Conservation (phyloP, 2,329 filamentous ascomycete species). For the Mollisiaceae sp. region DNA sequence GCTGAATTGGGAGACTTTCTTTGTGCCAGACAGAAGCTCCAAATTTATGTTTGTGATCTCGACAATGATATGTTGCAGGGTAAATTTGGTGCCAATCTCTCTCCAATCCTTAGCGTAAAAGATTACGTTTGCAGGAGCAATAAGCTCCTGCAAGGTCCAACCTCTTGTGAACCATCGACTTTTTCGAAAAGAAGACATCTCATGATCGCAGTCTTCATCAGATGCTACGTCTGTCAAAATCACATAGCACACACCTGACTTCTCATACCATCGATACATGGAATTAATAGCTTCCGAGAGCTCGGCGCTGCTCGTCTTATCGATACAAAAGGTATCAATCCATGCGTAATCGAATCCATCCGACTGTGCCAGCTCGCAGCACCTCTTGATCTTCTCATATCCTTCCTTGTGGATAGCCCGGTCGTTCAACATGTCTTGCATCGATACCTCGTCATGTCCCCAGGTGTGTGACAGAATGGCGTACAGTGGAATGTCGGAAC, state of each 20-base stretch:
- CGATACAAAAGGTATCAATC: not conserved
- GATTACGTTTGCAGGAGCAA: not conserved
- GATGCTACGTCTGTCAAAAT: not conserved
- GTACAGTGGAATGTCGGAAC: too few species aligned
- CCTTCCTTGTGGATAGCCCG: not conserved
- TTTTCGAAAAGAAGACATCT: too few species aligned
- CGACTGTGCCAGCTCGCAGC: not conserved
- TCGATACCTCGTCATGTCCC: not conserved
- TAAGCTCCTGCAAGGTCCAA: not conserved
- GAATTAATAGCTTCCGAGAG: too few species aligned
- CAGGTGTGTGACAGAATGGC: not conserved
- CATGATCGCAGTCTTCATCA: too few species aligned
- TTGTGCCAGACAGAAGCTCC: not conserved
- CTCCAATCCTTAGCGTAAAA: not conserved
- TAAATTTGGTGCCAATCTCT: not conserved
- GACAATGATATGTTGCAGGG: not conserved
- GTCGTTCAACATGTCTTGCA: not conserved
- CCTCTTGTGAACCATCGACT: conserved; percentile 2
- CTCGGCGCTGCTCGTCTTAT: too few species aligned
- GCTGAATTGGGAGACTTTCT: not conserved
- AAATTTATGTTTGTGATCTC: not conserved
- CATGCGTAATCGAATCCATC: not conserved
- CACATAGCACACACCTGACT: not conserved
- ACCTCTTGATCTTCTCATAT: not conserved
- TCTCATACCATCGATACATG: not conserved